Evolutionary conservation across 2,329 filamentous ascomycete genomes (phyloP), one percentile per base, ranked within the genome.

Genomic region (Talaromyces marneffei): DNA sequence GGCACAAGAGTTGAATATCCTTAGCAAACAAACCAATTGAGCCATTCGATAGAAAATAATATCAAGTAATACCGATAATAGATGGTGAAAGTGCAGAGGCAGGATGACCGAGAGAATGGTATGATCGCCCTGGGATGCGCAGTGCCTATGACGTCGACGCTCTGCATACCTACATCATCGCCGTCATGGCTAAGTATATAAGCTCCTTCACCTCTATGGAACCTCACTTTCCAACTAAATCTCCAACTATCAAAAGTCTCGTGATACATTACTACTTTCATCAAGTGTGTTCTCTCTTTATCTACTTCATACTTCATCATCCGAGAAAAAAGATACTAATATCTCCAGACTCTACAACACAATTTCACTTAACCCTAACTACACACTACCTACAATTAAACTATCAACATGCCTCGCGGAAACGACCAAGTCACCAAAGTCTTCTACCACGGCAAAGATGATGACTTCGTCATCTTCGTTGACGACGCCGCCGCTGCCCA

Each of bases 361-460:
- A 10, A 33, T 27, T 10, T 9, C 29, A 33, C 29, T 5, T 9
- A 5, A 33, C 29, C 29, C 20, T 48, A 48, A 56, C 37, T 14
- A 44, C 40, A 44, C 44, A 44, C 20, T 40, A 48, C 16, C 29
- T 23, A 55, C 18, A 23, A 25, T 25, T 12, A 16, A 20, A 27
- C 46, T n/a, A 20, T 35, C 69, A 77, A 61, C 48, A 91, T 91
- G 88, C 77, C 85, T 75, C 87, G 87, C 74, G 89, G 87, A 79
- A 88, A 90, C 79, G 82, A 83, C 66, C 74, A 76, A 64, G 84
- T 87, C 76, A 82, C 82, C 79, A 95, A 94, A 81, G 84, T 96
- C 78, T 88, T 93, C 85, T 92, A 85, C 87, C 90, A 92, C 84
- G 91, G 91, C 78, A 76, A 77, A 65, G 78, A 79, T 57, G 87